Base-by-base conservation (phyloP, 2,329 filamentous ascomycete species). In the Microsporum ferrugineum region DNA sequence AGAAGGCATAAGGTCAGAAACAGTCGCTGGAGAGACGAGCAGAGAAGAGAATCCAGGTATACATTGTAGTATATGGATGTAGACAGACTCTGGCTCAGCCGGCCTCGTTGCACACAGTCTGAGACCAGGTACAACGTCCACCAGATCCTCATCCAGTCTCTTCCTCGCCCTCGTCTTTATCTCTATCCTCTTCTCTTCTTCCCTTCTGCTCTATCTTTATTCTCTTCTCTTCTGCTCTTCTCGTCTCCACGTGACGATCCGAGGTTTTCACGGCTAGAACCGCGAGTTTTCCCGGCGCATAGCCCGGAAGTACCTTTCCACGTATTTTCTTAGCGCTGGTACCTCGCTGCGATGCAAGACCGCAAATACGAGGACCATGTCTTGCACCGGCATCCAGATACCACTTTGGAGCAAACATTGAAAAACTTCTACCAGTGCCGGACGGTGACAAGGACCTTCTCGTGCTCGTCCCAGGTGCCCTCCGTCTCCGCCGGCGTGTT, bases 341-440 rank as follows among this genome's bases (percentile, higher is more conserved):
- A 49, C 43, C 43, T 47, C n/a, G 43, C 17, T 27, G 23, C 27
- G 23, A 29, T 49, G 27, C 27, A 27, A 49, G 14, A 27, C 45
- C 45, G 10, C 14, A 29, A 29, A 45, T 23, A 45, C 41, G 17
- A 23, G 17, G 17, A 45, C 41, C 38, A 39, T 39, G 38, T 39
- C 38, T 7, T 3, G 3, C 3, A 7, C 38, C 10, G 38, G 14
- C 38, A 39, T 10, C 34, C 34, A 36, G 2, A 7, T 12, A 12
- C 14, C 8, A 12, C 38, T 7, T 7, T 12, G 14, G 10, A 39
- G 10, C 38, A 39, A 39, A 3, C 47, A 14, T 23, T 23, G 5
- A 51, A 27, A 17, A 27, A 23, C 8, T 36, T 2, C 60, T 53
- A 91, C 87, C 88, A 90, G 72, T 90, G 87, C 59, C 85, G 79